phyloP scores from a whole-genome alignment of 2,329 filamentous ascomycete genomes.

The Polytolypa hystricis region DNA sequence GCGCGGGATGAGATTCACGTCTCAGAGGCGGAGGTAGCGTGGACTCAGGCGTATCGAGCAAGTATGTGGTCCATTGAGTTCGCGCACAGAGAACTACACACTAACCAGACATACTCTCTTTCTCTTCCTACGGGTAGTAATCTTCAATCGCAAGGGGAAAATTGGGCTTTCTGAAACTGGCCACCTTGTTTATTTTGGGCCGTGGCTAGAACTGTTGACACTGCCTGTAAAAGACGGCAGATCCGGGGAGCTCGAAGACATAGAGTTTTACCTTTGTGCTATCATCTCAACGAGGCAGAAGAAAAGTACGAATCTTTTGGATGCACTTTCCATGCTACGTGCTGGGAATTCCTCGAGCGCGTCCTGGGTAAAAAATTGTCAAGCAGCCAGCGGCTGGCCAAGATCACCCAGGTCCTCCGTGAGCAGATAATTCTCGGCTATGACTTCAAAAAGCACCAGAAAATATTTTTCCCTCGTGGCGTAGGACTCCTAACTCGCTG shows the following conservation, averaged over 20 bases:
- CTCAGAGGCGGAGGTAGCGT: not conserved
- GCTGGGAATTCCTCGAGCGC: slow-evolving; percentile 1
- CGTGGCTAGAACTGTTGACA: slow-evolving; percentile 1
- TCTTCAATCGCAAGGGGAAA: not conserved
- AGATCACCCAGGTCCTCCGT: not conserved
- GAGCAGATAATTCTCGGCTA: not conserved
- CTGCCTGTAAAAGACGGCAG: slow-evolving; percentile 2
- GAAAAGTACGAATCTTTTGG: not conserved
- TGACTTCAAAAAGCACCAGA: not conserved
- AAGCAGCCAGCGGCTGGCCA: not conserved
- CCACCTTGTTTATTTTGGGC: slow-evolving; percentile 1
- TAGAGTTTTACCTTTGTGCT: slow-evolving; percentile 2
- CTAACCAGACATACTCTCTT: not conserved
- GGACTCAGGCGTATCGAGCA: slow-evolving; percentile 1
- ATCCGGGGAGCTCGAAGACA: not conserved
- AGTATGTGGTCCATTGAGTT: not conserved
- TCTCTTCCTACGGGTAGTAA: not conserved
- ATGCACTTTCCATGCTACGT: not conserved
- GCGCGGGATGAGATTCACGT: not conserved
- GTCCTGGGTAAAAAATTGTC: not conserved
- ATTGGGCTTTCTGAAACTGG: slow-evolving; percentile 3
- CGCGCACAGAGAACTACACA: no score
- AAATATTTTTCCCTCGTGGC: slow-evolving; percentile 1
- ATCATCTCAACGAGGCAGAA: not conserved
- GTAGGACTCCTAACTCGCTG: not conserved